Evolutionary conservation across 2,329 filamentous ascomycete species (phyloP), one percentile per base, ranked within the genome.

Genomic region (Aspergillus neotritici): DNA sequence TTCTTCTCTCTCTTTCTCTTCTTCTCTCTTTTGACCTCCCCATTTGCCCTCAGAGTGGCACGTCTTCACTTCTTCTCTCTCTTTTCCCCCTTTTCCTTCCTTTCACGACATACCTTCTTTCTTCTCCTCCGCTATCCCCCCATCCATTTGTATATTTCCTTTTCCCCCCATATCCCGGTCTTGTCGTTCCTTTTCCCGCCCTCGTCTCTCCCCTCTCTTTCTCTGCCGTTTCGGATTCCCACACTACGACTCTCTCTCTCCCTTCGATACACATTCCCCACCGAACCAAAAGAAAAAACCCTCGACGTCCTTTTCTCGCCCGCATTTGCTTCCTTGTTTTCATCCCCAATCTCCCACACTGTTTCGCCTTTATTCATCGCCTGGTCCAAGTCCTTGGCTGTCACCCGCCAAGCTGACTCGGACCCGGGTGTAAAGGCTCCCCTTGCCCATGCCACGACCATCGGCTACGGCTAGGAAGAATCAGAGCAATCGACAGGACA

Each of bases 401-500:
- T 59, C 64, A 65, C 63, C 64, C 69, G 71, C 70, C 72, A 70
- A 69, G 67, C 63, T 61, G 67, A 69, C 66, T 69, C 59, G 67
- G 66, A 66, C 62, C 64, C 65, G 61, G 64, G 58, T 61, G 56
- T 63, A 56, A 56, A 63, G 61, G 21, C 21, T 61, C 57, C 60
- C 58, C 63, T 70, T 58, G 64, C 68, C 71, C 65, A 73, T 74
- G 71, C 69, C 70, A 68, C 70, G 69, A 63, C 67, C 66, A 66
- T 65, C 63, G 52, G 63, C 63, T 60, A 66, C 70, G 59, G 65
- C 68, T 64, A 70, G 70, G 62, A 72, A 73, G 65, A 84, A 75
- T 71, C 77, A 82, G 72, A 84, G 84, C 70, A 80, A 76, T 61
- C 82, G 85, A 68, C 85, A 94, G 72, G 89, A 95, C 72, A 89